phyloP scores from a whole-genome alignment of 257 asterid genomes.

The Primulina tabacum region DNA sequence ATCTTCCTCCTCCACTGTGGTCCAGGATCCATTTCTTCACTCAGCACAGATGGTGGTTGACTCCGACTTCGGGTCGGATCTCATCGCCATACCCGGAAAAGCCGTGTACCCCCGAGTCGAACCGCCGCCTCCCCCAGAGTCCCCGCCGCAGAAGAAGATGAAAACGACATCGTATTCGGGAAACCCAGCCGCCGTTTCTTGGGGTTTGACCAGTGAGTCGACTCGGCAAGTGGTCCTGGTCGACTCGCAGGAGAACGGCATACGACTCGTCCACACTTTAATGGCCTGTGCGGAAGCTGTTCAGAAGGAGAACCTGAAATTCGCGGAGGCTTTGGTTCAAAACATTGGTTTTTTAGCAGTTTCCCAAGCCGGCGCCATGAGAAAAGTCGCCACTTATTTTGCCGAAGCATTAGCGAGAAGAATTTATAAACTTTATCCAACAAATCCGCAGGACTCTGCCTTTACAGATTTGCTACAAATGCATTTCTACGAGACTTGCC shows the following conservation, averaged over 20 bases:
- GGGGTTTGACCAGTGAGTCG: conserved; percentile 32
- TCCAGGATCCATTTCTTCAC: conserved; percentile 32
- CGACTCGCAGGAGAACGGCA: conserved; percentile 85
- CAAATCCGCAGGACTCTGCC: conserved; percentile 53
- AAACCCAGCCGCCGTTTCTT: conserved; percentile 9
- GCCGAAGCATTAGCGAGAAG: conserved; percentile 77
- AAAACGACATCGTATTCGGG: conserved; percentile 29
- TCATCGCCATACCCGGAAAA: conserved; percentile 78
- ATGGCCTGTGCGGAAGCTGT: conserved; percentile 94
- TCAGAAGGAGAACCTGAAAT: conserved; percentile 53
- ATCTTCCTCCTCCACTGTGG: conserved; percentile 24
- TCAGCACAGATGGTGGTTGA: conserved; percentile 30
- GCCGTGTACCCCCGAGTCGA: conserved; percentile 48
- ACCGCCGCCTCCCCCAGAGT: conserved; percentile 5
- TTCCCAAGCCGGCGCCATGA: conserved; percentile 81
- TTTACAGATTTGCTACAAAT: conserved; percentile 61
- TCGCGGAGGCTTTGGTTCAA: conserved; percentile 70
- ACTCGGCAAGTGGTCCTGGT: conserved; percentile 56
- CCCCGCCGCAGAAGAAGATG: conserved; percentile 55
- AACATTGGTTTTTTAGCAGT: conserved; percentile 68
- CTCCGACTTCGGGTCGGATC: conserved; percentile 74
- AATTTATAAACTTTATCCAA: conserved; percentile 49
- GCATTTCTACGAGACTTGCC: conserved; percentile 88
- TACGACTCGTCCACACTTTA: conserved; percentile 70
- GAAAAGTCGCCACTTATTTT: conserved; percentile 83